Conservation (phyloP, 2,329 filamentous ascomycete species). For the Colletotrichum theobromicola region DNA sequence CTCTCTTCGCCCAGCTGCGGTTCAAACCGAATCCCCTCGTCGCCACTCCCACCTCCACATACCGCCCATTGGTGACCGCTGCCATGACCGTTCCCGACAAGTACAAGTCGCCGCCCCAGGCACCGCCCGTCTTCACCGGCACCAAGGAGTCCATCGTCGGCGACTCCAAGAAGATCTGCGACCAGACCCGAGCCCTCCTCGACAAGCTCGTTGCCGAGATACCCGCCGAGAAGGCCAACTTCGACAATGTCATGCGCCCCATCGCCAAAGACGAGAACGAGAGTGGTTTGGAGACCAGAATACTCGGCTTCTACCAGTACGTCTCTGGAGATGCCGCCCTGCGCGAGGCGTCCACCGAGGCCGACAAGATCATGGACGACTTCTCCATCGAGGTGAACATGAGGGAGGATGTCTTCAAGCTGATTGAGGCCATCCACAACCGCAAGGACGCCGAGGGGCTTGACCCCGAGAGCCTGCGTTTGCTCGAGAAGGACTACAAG, state of each 20-base stretch:
- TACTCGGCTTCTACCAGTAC: conserved; percentile 81
- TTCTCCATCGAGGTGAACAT: conserved; percentile 80
- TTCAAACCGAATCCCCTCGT: conserved; percentile 33
- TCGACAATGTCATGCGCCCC: conserved; percentile 63
- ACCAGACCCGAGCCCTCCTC: conserved; percentile 64
- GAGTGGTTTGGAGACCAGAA: conserved; percentile 63
- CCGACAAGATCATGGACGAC: conserved; percentile 77
- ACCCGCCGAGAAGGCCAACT: conserved; percentile 55
- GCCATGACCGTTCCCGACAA: conserved; percentile 67
- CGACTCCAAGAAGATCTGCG: conserved; percentile 71
- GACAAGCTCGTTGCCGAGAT: conserved; percentile 72
- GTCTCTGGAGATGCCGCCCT: conserved; percentile 73
- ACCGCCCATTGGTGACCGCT: conserved; percentile 47
- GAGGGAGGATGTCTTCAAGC: conserved; percentile 80
- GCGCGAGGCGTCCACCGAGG: conserved; percentile 77
- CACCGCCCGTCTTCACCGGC: conserved; percentile 78
- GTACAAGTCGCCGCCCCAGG: conserved; percentile 77
- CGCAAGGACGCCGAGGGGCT: conserved; percentile 60
- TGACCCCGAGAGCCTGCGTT: conserved; percentile 71
- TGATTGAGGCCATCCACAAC: conserved; percentile 63
- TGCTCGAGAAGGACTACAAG: conserved; percentile 80
- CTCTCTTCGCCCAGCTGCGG: conserved; percentile 62
- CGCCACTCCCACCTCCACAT: conserved; percentile 32
- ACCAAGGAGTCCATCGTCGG: conserved; percentile 72
- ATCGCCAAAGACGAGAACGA: conserved; percentile 77